Evolutionary conservation across 2,329 filamentous ascomycete genomes (phyloP).

Genomic region (Alternaria longipes): DNA sequence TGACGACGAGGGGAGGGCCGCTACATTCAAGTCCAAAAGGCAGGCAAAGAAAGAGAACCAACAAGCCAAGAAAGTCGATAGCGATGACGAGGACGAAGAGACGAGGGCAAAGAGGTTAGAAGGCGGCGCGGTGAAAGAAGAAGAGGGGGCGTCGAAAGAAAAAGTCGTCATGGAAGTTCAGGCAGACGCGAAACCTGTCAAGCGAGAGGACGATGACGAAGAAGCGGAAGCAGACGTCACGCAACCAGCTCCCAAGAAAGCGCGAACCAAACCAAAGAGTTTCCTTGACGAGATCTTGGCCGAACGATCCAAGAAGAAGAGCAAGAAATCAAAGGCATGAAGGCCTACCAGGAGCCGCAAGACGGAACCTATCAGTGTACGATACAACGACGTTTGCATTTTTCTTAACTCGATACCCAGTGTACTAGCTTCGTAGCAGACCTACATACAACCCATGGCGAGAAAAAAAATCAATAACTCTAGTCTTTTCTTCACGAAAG

Average conservation of each 20-base stretch:
- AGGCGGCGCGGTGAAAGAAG: not conserved
- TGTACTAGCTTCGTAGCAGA: too few relatives aligned
- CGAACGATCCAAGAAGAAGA: constrained; percentile 62
- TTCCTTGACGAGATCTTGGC: constrained; percentile 65
- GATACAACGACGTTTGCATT: not conserved
- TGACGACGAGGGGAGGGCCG: constrained; percentile 51
- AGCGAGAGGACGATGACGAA: constrained; percentile 19
- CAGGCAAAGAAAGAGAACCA: constrained; percentile 32
- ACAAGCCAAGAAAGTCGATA: constrained; percentile 3
- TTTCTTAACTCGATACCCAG: not conserved
- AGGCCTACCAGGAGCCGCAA: too few relatives aligned
- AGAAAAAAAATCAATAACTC: too few relatives aligned
- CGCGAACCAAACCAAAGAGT: constrained; percentile 54
- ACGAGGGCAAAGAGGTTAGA: constrained; percentile 14
- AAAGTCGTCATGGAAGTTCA: not conserved
- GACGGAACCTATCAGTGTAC: too few relatives aligned
- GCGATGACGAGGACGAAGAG: constrained; percentile 27
- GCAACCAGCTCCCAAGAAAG: constrained; percentile 27
- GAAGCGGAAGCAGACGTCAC: constrained; percentile 6
- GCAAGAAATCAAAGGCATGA: constrained; percentile 38
- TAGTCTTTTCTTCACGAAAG: not conserved
- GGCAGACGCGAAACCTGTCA: constrained; percentile 4
- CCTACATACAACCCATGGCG: too few relatives aligned
- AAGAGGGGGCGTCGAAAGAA: not conserved
- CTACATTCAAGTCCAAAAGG: constrained; percentile 46